Evolutionary conservation across 805 yeast species (phyloP).

Genomic region (Candida pseudofarinosa): DNA sequence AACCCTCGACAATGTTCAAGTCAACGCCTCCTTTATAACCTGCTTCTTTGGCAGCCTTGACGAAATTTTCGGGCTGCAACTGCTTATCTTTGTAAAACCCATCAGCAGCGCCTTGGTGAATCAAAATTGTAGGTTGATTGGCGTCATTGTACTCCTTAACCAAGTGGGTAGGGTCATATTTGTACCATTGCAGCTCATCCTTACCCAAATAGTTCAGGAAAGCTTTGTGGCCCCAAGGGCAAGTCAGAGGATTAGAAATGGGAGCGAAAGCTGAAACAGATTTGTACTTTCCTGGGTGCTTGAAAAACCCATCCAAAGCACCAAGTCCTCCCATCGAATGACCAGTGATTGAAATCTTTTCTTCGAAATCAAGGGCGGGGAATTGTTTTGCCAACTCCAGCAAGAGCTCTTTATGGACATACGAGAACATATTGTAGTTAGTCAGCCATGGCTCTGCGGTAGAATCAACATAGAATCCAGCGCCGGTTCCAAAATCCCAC

Average conservation of each 20-base stretch:
- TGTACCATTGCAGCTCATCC: constrained; percentile 57
- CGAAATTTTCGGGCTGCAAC: constrained; percentile 71
- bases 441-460: constrained; percentile 64
- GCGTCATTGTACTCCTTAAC: constrained; percentile 55
- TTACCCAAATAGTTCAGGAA: constrained; percentile 74
- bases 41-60: constrained; percentile 54
- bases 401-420: constrained; percentile 72
- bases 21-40: constrained; percentile 58
- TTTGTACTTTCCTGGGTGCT: constrained; percentile 66
- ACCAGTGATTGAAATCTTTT: constrained; percentile 75
- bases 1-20: constrained; percentile 67
- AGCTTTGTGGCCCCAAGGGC: constrained; percentile 87
- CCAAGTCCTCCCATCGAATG: constrained; percentile 99
- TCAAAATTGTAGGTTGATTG: constrained; percentile 54
- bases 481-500: constrained; percentile 93
- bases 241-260: constrained; percentile 69
- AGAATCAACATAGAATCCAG: constrained; percentile 91
- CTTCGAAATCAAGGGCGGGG: constrained; percentile 51
- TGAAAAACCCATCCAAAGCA: constrained; percentile 65
- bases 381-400: constrained; percentile 41
- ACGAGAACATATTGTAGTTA: constrained; percentile 83
- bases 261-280: constrained; percentile 92
- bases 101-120: constrained; percentile 81
- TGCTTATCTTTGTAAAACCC: constrained; percentile 59
- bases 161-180: constrained; percentile 83